Percentiles rank a stretch among this genome's conserved stretches.
phyloP scores from a whole-genome alignment of 495 filamentous ascomycete genomes.

The Tuber brumale region DNA sequence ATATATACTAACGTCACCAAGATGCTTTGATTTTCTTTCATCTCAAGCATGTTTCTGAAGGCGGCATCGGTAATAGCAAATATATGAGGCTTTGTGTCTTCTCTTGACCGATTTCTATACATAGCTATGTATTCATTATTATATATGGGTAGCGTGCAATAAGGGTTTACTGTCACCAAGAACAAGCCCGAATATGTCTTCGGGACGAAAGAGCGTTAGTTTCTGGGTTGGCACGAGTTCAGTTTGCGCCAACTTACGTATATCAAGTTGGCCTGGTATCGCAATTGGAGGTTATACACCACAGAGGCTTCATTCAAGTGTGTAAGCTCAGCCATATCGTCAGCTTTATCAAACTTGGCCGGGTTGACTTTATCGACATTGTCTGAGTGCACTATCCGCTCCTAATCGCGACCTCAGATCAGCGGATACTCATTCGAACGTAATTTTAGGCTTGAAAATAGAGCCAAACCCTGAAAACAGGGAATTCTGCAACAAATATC shows the following conservation, averaged over 20 bases:
- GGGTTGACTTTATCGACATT: slow-evolving; percentile 97
- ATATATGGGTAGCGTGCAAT: slow-evolving; percentile 90
- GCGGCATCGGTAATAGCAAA: slow-evolving; percentile 98
- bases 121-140: slow-evolving; percentile 93
- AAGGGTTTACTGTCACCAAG: slow-evolving; percentile 94
- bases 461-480: background rate
- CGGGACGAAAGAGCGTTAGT: slow-evolving; percentile 9
- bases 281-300: slow-evolving; percentile 88
- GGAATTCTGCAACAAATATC: background rate
- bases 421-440: slow-evolving; percentile 2
- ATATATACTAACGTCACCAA: slow-evolving; percentile 92
- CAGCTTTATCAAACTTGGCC: slow-evolving; percentile 96
- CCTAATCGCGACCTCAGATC: slow-evolving; percentile 47
- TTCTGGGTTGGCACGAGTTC: slow-evolving; percentile 4
- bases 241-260: slow-evolving; percentile 54
- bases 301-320: slow-evolving; percentile 97
- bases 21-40: slow-evolving; percentile 94
- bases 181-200: slow-evolving; percentile 96
- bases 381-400: slow-evolving; percentile 76
- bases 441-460: background rate
- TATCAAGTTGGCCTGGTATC: slow-evolving; percentile 92
- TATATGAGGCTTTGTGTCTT: slow-evolving; percentile 95
- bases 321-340: slow-evolving; percentile 98
- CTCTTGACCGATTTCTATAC: slow-evolving; percentile 82
- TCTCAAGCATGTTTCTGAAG: slow-evolving; percentile 89